phyloP scores from a whole-genome alignment of 345 rosid species.

The Citrus inodora region DNA sequence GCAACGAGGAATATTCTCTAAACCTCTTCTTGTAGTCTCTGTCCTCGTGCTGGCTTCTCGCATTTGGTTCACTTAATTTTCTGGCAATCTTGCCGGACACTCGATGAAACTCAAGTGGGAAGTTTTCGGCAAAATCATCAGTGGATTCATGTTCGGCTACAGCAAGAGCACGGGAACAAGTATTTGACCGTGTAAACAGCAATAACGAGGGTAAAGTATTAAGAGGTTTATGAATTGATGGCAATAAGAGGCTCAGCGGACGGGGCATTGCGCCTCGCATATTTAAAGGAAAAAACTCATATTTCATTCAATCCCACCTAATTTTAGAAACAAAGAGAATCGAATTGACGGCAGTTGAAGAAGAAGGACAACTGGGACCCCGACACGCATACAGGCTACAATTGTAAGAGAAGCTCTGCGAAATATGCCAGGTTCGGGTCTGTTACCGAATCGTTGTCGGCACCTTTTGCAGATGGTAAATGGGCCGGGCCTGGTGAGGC shows the following conservation, averaged over 20 bases:
- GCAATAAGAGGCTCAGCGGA: neutral
- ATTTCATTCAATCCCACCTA: neutral
- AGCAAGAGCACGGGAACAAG: neutral
- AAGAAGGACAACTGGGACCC: too few relatives aligned
- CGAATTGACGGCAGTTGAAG: too few relatives aligned
- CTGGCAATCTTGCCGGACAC: neutral
- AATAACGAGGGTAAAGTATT: neutral
- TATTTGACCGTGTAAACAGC: neutral
- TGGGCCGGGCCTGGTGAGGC: too few relatives aligned
- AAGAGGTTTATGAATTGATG: neutral
- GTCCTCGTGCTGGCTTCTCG: neutral
- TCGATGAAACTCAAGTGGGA: neutral
- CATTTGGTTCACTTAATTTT: neutral
- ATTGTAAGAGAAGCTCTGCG: too few relatives aligned
- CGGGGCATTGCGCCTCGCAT: neutral
- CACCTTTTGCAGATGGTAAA: too few relatives aligned
- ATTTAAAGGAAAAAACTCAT: neutral
- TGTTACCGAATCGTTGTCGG: too few relatives aligned
- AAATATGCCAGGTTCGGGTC: too few relatives aligned
- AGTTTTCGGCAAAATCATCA: neutral
- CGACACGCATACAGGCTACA: too few relatives aligned
- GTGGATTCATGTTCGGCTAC: neutral
- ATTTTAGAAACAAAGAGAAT: neutral
- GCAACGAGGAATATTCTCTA: constrained; percentile 29
- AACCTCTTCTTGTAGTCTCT: constrained; percentile 10